Evolutionary conservation across 352 stramenopile genomes (phyloP).

Genomic region (Globisporangium okanoganense): DNA sequence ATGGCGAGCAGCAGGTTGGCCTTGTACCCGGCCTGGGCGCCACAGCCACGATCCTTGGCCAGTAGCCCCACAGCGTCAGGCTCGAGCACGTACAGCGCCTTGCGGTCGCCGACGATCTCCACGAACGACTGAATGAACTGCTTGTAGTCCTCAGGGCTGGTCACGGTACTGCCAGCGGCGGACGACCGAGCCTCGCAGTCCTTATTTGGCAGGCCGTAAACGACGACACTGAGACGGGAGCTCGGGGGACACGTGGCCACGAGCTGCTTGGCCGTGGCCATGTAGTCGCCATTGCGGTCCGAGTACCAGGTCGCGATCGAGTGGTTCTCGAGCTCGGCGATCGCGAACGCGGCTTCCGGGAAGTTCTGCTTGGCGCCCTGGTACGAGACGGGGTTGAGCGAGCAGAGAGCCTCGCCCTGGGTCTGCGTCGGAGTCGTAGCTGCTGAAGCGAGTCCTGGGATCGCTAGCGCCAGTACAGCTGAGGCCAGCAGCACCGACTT

Average conservation of each 20-base stretch:
- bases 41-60: constrained; percentile 32
- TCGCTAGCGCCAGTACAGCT: too few relatives aligned
- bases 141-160: constrained; percentile 44
- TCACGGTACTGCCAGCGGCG: too few relatives aligned
- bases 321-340: constrained; percentile 40
- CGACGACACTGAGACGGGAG: too few relatives aligned
- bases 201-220: too few relatives aligned
- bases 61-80: constrained; percentile 60
- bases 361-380: neutral
- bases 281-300: constrained; percentile 46
- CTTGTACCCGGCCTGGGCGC: constrained; percentile 29
- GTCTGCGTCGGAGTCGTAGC: too few relatives aligned
- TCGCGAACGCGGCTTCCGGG: neutral
- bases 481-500: too few relatives aligned
- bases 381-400: too few relatives aligned
- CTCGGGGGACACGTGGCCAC: too few relatives aligned
- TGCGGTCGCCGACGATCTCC: constrained; percentile 39
- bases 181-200: too few relatives aligned
- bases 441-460: too few relatives aligned
- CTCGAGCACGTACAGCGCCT: constrained; percentile 68
- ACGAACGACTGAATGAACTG: constrained; percentile 45
- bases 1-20: constrained; percentile 50
- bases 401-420: too few relatives aligned
- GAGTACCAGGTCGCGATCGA: constrained; percentile 68
- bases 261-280: constrained; percentile 18